A percentile compares a stretch with the other conserved stretches of the same genome.
phyloP scores from a whole-genome alignment of 805 yeast genomes.

The Nakazawaea molendinolei region DNA sequence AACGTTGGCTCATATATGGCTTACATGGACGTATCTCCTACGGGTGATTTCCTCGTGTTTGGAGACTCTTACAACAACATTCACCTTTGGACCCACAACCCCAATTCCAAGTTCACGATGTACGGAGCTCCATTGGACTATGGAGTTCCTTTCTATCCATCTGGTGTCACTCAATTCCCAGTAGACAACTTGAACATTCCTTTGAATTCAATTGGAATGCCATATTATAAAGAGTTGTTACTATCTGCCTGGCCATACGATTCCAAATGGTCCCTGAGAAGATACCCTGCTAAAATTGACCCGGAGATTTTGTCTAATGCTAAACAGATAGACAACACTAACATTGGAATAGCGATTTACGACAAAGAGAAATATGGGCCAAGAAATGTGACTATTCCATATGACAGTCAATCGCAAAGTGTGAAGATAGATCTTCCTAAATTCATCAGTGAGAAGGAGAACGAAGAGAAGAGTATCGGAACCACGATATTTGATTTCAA shows the following conservation, averaged over 20 bases:
- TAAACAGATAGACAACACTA: constrained; percentile 26
- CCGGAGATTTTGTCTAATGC: constrained; percentile 35
- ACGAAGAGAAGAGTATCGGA: constrained; percentile 15
- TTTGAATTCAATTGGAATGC: constrained; percentile 73
- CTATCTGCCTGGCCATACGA: constrained; percentile 77
- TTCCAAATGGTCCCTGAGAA: constrained; percentile 51
- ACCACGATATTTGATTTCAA: constrained; percentile 25
- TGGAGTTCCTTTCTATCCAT: constrained; percentile 37
- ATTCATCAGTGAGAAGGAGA: constrained; percentile 53
- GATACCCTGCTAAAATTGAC: constrained; percentile 49
- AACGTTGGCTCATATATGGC: constrained; percentile 42
- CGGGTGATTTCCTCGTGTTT: constrained; percentile 75
- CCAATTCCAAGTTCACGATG: constrained; percentile 31
- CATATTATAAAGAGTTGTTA: constrained; percentile 71
- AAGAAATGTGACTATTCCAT: constrained; percentile 34
- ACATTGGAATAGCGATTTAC: constrained; percentile 41
- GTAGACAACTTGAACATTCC: constrained; percentile 47
- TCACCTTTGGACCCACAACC: constrained; percentile 61
- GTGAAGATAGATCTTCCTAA: constrained; percentile 33
- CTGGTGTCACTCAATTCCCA: constrained; percentile 17
- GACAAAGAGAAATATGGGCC: constrained; percentile 51
- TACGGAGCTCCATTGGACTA: constrained; percentile 44
- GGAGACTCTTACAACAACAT: constrained; percentile 56
- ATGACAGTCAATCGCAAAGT: constrained; percentile 29
- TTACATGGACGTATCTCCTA: constrained; percentile 47